Base-by-base conservation (phyloP, 495 filamentous ascomycete species). In the Poronia punctata region DNA sequence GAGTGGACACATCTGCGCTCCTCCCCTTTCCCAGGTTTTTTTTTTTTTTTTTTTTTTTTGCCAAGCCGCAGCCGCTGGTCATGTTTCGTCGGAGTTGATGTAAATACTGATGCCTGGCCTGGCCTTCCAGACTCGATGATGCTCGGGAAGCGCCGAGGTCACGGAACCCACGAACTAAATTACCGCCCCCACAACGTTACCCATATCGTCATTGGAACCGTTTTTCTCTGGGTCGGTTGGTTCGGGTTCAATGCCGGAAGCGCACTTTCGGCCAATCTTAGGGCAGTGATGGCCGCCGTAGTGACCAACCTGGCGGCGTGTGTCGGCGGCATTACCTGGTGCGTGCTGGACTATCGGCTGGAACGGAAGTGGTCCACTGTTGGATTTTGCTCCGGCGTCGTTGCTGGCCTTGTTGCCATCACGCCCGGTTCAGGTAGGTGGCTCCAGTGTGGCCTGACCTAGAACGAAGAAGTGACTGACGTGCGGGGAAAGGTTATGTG, bases 171-270 rank as follows among this genome's bases (percentile, higher is more conserved):
- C 52, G 86, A 89, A 59, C 71, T 98, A 35, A 95, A 95, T 55
- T 97, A 94, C 65, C 88, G 92, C 43, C 92, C 92, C 14, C 92
- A 98, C 71, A 96, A 97, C 55, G 92, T 98, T 35, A 95, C 88
- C 16, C 88, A 95, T 61, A 87, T 98, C 48, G 90, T 96, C 23
- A 79, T 98, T 31, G 92, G 92, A 3, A 98, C 92, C 9, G 88
- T 96, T 35, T 96, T 98, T 72, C 82, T 98, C 30, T 98, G 92
- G 92, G 88, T 97, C 33, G 92, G 92, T 19, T 98, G 92, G 92
- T 96, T 96, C 58, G 92, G 92, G 35, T 98, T 98, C 77, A 98
- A 98, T 57, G 92, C 85, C 38, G 92, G 92, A 43, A 86, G 81
- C 16, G 92, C 90, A n/a, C 73, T 95, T 26, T 74, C 79, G 28